Conservation (phyloP, 2,329 filamentous ascomycete genomes). For the Chaetomium sp. region DNA sequence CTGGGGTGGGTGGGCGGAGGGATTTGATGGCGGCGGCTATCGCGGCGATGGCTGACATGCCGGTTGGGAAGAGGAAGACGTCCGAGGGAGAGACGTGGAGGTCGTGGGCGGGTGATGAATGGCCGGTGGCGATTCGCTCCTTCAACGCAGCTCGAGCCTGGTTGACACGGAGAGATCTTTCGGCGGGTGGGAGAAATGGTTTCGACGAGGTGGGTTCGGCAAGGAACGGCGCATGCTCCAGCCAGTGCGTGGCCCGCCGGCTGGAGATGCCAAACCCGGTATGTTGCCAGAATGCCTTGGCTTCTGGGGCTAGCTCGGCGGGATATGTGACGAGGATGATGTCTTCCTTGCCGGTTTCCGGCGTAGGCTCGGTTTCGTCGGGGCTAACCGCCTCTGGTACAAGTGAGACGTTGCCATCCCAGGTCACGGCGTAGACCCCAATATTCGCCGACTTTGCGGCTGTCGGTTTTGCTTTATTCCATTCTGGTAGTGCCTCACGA, state of each 20-base stretch:
- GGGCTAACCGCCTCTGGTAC: background rate
- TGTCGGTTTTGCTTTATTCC: background rate
- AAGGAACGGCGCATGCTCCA: slow-evolving; percentile 19
- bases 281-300: slow-evolving; percentile 34
- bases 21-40: slow-evolving; percentile 16
- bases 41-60: slow-evolving; percentile 32
- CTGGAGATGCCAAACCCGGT: slow-evolving; percentile 35
- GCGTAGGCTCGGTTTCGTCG: background rate
- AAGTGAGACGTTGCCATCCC: slow-evolving; percentile 11
- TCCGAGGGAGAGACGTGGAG: slow-evolving; percentile 20
- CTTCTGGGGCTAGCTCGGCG: slow-evolving; percentile 9
- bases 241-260: slow-evolving; percentile 28
- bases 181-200: background rate
- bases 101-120: slow-evolving; percentile 1
- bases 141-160: slow-evolving; percentile 9
- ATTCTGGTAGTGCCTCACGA: background rate
- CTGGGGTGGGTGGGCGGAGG: background rate
- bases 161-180: background rate
- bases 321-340: slow-evolving; percentile 29
- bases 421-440: slow-evolving; percentile 12
- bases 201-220: background rate
- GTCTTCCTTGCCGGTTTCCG: slow-evolving; percentile 18
- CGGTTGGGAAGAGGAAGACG: slow-evolving; percentile 31
- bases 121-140: slow-evolving; percentile 12
- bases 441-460: background rate